Conservation (phyloP, 1,139 yeast species). For the Pichia sp. region DNA sequence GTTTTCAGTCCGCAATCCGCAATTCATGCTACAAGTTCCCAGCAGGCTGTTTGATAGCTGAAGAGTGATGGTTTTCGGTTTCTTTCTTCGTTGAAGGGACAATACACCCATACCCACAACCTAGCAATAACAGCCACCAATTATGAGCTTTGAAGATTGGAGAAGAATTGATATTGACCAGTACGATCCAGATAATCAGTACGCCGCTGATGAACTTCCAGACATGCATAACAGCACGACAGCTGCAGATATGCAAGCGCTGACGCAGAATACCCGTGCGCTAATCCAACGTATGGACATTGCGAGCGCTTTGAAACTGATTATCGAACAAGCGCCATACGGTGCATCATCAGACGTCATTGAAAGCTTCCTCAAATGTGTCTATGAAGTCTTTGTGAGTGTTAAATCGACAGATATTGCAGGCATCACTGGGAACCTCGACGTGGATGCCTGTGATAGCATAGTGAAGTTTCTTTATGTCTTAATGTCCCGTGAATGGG, state of each 20-base stretch:
- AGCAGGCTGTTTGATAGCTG: too few species aligned
- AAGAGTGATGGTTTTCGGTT: too few species aligned
- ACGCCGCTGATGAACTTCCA: slow-evolving; percentile 20
- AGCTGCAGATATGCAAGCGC: slow-evolving; percentile 45
- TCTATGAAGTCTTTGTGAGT: slow-evolving; percentile 68
- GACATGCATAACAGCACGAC: slow-evolving; percentile 20
- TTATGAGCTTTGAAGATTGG: slow-evolving; percentile 27
- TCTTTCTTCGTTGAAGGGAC: too few species aligned
- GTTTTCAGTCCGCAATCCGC: too few species aligned
- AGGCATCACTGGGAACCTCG: slow-evolving; percentile 49
- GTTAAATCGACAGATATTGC: slow-evolving; percentile 70
- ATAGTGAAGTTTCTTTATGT: slow-evolving; percentile 81
- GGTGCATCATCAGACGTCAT: slow-evolving; percentile 59
- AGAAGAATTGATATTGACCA: slow-evolving; percentile 92
- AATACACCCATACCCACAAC: too few species aligned
- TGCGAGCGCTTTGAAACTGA: slow-evolving; percentile 54
- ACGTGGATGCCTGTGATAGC: slow-evolving; percentile 63
- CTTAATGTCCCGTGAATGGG: slow-evolving; percentile 70
- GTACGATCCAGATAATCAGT: slow-evolving; percentile 62
- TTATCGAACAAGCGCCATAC: slow-evolving; percentile 75
- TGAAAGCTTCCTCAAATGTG: slow-evolving; percentile 46
- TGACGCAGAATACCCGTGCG: slow-evolving; percentile 53
- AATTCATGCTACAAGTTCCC: too few species aligned
- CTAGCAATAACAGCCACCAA: too few species aligned
- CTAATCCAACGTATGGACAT: slow-evolving; percentile 68